Evolutionary conservation across 2,329 filamentous ascomycete species (phyloP).

Genomic region (Hymenoscyphus occultus): DNA sequence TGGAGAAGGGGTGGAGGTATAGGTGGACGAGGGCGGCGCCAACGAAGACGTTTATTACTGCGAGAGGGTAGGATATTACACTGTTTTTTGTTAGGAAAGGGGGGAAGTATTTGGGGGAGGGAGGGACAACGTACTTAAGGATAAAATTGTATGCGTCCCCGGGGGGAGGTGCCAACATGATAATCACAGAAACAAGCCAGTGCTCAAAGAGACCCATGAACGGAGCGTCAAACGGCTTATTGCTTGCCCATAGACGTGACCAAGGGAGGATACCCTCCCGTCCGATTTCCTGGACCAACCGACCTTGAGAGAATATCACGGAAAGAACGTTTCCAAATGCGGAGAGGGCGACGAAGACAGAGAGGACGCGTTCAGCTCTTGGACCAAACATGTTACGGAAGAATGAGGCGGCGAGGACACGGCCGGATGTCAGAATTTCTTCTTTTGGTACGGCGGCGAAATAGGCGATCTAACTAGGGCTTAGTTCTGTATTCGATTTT

Average conservation of each 20-base stretch:
- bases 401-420: slow-evolving; percentile 52
- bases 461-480: slow-evolving; percentile 50
- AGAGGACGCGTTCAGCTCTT: slow-evolving; percentile 55
- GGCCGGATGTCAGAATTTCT: slow-evolving; percentile 50
- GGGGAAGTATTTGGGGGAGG: not conserved
- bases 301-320: slow-evolving; percentile 67
- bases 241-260: slow-evolving; percentile 60
- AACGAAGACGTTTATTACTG: slow-evolving; percentile 55
- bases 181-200: slow-evolving; percentile 61
- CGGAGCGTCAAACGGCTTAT: slow-evolving; percentile 61
- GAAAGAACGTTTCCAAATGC: slow-evolving; percentile 66
- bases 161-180: slow-evolving; percentile 64
- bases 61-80: slow-evolving; percentile 62
- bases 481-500: slow-evolving; percentile 45
- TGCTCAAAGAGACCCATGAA: slow-evolving; percentile 60
- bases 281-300: slow-evolving; percentile 63
- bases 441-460: slow-evolving; percentile 56
- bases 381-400: slow-evolving; percentile 56
- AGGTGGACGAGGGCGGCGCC: slow-evolving; percentile 52
- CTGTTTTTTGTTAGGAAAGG: slow-evolving; percentile 33
- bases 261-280: slow-evolving; percentile 65
- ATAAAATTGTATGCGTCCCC: slow-evolving; percentile 66
- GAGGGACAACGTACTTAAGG: slow-evolving; percentile 45
- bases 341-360: slow-evolving; percentile 64
- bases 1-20: slow-evolving; percentile 47